A percentile compares a stretch with the other conserved stretches of the same genome.
phyloP scores from a whole-genome alignment of 2,329 filamentous ascomycete species.

The Ilyonectria sp. region DNA sequence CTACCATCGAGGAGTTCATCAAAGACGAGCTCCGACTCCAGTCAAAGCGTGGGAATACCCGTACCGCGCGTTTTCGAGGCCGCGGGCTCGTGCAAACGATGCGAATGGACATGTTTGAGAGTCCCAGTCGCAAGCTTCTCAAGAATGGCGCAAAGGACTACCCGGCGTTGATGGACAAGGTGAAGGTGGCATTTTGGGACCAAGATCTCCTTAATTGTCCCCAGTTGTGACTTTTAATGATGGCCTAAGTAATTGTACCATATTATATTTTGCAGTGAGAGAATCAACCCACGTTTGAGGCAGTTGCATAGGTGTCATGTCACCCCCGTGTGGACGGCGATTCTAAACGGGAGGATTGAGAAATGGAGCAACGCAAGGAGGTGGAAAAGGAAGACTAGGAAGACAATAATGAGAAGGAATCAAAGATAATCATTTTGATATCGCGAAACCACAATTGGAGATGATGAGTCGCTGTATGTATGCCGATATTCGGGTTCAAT shows the following conservation, averaged over 20 bases:
- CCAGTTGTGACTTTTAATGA: not conserved
- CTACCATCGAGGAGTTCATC: not conserved
- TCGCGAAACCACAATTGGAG: too few species aligned
- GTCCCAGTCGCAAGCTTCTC: not conserved
- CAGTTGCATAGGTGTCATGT: not conserved
- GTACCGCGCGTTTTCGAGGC: not conserved
- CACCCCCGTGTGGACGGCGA: too few species aligned
- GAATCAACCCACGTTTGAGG: not conserved
- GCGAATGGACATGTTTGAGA: constrained; percentile 1
- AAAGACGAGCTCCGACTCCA: not conserved
- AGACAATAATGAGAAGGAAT: too few species aligned
- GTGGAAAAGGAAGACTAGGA: too few species aligned
- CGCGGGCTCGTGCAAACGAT: not conserved
- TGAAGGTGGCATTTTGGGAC: not conserved
- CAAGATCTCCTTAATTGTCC: not conserved
- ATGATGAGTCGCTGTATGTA: not conserved
- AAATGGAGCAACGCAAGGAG: too few species aligned
- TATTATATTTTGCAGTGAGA: not conserved
- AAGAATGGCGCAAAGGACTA: not conserved
- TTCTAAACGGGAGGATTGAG: too few species aligned
- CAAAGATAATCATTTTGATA: too few species aligned
- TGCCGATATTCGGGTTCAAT: not conserved
- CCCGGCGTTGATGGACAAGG: not conserved
- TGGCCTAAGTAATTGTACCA: not conserved
- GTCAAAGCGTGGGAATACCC: too few species aligned